phyloP scores from a whole-genome alignment of 2,329 filamentous ascomycete species.

The Hypoxylon sp. region DNA sequence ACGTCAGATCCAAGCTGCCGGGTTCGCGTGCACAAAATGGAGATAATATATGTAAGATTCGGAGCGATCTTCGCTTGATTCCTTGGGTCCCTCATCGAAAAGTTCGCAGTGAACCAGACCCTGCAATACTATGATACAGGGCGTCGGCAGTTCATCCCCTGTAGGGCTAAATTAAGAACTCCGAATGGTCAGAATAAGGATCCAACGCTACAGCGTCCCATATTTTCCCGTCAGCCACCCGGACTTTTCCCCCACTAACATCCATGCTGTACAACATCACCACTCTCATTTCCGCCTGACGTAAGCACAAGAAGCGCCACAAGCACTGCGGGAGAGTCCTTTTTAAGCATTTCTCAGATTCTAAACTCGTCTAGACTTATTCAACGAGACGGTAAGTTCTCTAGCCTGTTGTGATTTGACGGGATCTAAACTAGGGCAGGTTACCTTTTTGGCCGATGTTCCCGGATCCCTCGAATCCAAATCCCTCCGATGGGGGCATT shows the following conservation, averaged over 20 bases:
- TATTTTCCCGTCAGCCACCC: conserved; percentile 23
- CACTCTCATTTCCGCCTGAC: conserved; percentile 34
- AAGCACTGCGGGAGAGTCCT: conserved; percentile 5
- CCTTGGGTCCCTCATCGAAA: conserved; percentile 8
- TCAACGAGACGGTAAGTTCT: not conserved
- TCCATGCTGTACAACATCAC: conserved; percentile 31
- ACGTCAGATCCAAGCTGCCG: conserved; percentile 29
- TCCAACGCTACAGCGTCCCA: conserved; percentile 15
- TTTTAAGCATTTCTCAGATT: not conserved
- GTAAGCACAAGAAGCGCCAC: conserved; percentile 38
- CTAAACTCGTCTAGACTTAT: not conserved
- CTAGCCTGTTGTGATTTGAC: conserved; percentile 4
- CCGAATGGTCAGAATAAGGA: conserved; percentile 3
- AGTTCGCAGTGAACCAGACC: conserved; percentile 12
- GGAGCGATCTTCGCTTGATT: conserved; percentile 20
- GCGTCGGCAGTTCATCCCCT: conserved; percentile 20
- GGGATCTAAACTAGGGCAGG: conserved; percentile 15
- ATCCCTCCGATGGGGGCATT: conserved; percentile 5
- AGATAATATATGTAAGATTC: conserved; percentile 18
- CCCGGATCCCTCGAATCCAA: conserved; percentile 23
- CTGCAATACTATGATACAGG: conserved; percentile 9
- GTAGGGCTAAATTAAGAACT: conserved; percentile 14
- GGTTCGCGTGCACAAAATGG: conserved; percentile 29
- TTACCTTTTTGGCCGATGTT: conserved; percentile 17
- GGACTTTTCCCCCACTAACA: conserved; percentile 14